These are phyloP conservation scores for Lyophyllum atratum DNA, from an alignment of 768 basidiomycete genomes.

Conservation along the genomic window DNA sequence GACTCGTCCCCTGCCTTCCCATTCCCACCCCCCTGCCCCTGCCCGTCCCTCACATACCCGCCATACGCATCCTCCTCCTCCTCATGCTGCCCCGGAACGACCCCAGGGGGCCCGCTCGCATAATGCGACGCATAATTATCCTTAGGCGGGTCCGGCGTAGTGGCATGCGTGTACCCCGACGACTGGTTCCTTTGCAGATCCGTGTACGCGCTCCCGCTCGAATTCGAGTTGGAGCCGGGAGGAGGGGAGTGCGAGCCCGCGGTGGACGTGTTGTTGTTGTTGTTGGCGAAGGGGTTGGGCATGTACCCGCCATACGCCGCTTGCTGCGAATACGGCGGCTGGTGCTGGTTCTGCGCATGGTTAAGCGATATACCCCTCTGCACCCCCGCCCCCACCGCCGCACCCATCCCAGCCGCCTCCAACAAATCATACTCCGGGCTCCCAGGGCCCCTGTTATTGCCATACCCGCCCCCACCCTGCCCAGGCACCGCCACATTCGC, in stretches of 20 bases:
- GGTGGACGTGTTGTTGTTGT: background rate
- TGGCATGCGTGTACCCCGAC: background rate
- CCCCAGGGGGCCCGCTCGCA: background rate
- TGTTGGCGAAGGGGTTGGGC: background rate
- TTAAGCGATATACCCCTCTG: constrained; percentile 22
- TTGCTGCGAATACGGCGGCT: constrained; percentile 3
- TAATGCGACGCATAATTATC: constrained; percentile 16
- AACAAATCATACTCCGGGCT: constrained; percentile 18
- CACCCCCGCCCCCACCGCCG: constrained; percentile 1
- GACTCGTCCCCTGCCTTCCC: background rate
- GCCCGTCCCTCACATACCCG: constrained; percentile 30
- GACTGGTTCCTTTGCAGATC: too few relatives aligned
- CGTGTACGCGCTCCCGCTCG: too few relatives aligned
- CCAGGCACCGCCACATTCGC: constrained; percentile 3
- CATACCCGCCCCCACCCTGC: constrained; percentile 22
- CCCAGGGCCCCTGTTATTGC: constrained; percentile 13
- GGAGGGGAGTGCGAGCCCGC: too few relatives aligned
- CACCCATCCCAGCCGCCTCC: constrained; percentile 25
- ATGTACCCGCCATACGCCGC: background rate
- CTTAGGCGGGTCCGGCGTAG: background rate
- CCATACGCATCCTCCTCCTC: constrained; percentile 27
- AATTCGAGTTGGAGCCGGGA: too few relatives aligned
- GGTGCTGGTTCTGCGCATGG: constrained; percentile 7
- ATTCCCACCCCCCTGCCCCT: background rate
- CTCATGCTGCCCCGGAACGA: background rate